phyloP scores from a whole-genome alignment of 2,329 filamentous ascomycete species.

The Apiospora kogelbergensis region DNA sequence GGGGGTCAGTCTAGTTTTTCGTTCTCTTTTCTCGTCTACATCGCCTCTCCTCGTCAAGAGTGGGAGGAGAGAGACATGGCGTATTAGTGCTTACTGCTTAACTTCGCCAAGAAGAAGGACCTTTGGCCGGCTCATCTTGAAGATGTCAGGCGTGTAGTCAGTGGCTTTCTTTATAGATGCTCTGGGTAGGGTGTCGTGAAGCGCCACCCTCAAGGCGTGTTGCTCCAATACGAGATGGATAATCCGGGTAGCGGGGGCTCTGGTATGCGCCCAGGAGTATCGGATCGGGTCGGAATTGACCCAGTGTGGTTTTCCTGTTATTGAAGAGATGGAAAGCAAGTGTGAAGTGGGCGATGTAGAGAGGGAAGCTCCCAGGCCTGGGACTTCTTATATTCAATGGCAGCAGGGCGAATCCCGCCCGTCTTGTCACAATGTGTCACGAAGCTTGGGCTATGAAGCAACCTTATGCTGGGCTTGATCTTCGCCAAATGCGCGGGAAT shows the following conservation, averaged over 20 bases:
- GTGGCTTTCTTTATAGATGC: background rate
- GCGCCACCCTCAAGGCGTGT: background rate
- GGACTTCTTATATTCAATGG: background rate
- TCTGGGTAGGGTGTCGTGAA: background rate
- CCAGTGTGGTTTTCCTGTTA: background rate
- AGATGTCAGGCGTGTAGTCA: background rate
- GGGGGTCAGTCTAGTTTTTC: background rate
- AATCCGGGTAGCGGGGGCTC: no score
- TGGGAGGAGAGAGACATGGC: background rate
- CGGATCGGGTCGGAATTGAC: background rate
- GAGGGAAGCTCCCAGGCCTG: background rate
- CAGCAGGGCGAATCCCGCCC: background rate
- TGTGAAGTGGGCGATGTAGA: background rate
- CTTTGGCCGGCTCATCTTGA: background rate
- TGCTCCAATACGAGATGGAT: background rate
- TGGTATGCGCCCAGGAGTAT: background rate
- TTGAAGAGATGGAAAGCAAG: no score
- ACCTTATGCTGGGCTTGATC: background rate
- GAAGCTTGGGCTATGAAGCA: background rate
- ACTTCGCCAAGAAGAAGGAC: conserved; percentile 5
- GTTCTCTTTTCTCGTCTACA: no score
- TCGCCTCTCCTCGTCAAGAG: background rate
- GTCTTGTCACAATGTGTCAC: background rate
- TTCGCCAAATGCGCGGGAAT: background rate
- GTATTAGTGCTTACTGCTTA: background rate